A percentile compares a stretch with the other conserved stretches of the same genome.
Conservation (phyloP, 2,329 filamentous ascomycete genomes). For the Penicillium sp. region DNA sequence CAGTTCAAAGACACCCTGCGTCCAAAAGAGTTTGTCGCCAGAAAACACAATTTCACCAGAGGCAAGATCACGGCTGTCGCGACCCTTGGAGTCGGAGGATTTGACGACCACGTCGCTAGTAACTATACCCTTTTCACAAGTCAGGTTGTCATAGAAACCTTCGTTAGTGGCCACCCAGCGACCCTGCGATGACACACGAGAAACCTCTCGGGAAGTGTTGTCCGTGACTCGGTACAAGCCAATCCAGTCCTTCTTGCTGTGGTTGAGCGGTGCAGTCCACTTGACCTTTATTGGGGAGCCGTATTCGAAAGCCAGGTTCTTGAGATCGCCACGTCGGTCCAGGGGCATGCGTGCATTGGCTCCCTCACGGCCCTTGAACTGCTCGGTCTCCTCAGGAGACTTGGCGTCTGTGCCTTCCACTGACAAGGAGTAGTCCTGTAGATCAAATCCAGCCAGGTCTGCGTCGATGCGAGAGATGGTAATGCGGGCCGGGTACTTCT, state of each 20-base stretch:
- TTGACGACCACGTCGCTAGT: slow-evolving; percentile 61
- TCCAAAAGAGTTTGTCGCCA: slow-evolving; percentile 97
- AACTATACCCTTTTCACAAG: slow-evolving; percentile 73
- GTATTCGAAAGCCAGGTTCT: slow-evolving; percentile 80
- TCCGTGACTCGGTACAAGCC: slow-evolving; percentile 95
- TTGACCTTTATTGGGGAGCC: slow-evolving; percentile 83
- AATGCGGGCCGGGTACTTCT: slow-evolving; percentile 80
- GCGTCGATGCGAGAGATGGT: slow-evolving; percentile 76
- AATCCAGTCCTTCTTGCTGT: slow-evolving; percentile 91
- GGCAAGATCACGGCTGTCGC: slow-evolving; percentile 57
- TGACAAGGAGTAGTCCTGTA: slow-evolving; percentile 73
- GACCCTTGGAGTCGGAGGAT: slow-evolving; percentile 44
- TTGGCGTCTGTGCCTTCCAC: slow-evolving; percentile 65
- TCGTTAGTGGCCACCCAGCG: slow-evolving; percentile 82
- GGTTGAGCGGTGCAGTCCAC: slow-evolving; percentile 84
- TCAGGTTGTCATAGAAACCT: slow-evolving; percentile 70
- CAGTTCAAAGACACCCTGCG: slow-evolving; percentile 92
- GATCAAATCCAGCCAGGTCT: slow-evolving; percentile 74
- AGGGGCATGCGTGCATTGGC: slow-evolving; percentile 65
- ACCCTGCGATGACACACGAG: slow-evolving; percentile 78
- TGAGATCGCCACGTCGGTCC: slow-evolving; percentile 58
- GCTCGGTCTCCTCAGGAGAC: slow-evolving; percentile 54
- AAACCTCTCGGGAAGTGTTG: slow-evolving; percentile 80
- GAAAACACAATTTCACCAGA: slow-evolving; percentile 81
- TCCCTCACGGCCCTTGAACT: slow-evolving; percentile 70